Conservation (phyloP, 2,329 filamentous ascomycete species). For the Zymoseptoria passerinii region DNA sequence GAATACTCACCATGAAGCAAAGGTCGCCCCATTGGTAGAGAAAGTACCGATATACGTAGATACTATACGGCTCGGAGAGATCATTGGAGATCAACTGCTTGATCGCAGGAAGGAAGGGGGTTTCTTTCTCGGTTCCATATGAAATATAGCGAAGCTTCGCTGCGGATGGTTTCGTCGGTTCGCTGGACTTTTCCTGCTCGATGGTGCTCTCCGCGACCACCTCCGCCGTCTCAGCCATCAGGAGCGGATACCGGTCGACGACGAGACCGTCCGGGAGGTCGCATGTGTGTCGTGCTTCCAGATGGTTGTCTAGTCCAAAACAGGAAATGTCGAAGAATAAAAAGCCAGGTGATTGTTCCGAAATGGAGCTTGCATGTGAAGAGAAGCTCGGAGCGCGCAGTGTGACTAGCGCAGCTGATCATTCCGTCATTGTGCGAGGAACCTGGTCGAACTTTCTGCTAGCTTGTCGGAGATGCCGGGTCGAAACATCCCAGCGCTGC, state of each 20-base stretch:
- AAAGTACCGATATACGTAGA: slow-evolving; percentile 98
- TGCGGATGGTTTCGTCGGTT: background rate
- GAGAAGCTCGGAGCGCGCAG: background rate
- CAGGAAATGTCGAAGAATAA: background rate
- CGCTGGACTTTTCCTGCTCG: background rate
- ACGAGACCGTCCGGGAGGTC: background rate
- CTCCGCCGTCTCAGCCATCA: slow-evolving; percentile 6
- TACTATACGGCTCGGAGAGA: slow-evolving; percentile 95
- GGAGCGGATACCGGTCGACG: background rate
- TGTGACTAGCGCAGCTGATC: background rate
- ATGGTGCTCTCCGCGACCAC: slow-evolving; percentile 2
- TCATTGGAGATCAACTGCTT: slow-evolving; percentile 90
- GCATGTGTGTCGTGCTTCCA: background rate
- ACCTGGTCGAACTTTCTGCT: background rate
- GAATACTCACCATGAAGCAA: slow-evolving; percentile 74
- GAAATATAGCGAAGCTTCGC: slow-evolving; percentile 43
- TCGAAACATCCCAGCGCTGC: background rate
- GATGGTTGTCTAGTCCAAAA: background rate
- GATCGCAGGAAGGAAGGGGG: slow-evolving; percentile 71
- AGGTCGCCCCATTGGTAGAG: slow-evolving; percentile 94
- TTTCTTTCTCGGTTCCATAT: slow-evolving; percentile 53
- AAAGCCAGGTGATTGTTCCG: background rate
- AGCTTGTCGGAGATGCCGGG: background rate
- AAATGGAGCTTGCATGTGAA: background rate
- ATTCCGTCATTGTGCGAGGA: background rate